A percentile compares a stretch with the other conserved stretches of the same genome.
These are phyloP conservation scores for Aphanocladium album DNA, from an alignment of 2,329 filamentous ascomycete species.

Conservation along the genomic window DNA sequence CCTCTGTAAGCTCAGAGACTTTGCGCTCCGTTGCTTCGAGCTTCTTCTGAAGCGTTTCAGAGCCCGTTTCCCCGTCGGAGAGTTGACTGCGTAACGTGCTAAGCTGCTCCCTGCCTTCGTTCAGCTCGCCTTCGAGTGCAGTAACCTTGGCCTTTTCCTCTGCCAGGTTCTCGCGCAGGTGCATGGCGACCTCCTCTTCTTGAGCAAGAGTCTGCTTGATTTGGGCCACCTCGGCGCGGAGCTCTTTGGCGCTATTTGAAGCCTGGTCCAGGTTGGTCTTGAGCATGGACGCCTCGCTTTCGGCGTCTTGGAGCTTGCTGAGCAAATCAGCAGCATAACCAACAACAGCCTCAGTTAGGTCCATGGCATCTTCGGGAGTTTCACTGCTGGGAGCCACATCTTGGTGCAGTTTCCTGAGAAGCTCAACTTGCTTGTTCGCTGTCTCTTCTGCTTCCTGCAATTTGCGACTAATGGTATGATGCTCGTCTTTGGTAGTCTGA, in stretches of 20 bases:
- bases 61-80: constrained; percentile 77
- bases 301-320: constrained; percentile 54
- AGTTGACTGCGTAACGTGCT: constrained; percentile 64
- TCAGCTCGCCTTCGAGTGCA: constrained; percentile 53
- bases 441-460: constrained; percentile 47
- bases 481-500: constrained; percentile 50
- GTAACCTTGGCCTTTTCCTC: constrained; percentile 49
- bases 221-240: constrained; percentile 53
- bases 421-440: constrained; percentile 46
- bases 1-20: constrained; percentile 60
- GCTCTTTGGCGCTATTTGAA: constrained; percentile 47
- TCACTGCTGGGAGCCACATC: constrained; percentile 51
- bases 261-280: constrained; percentile 59
- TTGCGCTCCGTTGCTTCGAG: constrained; percentile 72
- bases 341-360: constrained; percentile 56
- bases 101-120: constrained; percentile 65
- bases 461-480: constrained; percentile 45
- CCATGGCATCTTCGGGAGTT: constrained; percentile 50
- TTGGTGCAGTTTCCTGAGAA: constrained; percentile 54
- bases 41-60: constrained; percentile 69
- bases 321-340: constrained; percentile 53
- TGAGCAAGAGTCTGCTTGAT: constrained; percentile 47
- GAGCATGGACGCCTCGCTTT: constrained; percentile 55
- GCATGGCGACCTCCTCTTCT: constrained; percentile 47
- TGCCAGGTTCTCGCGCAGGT: constrained; percentile 49